Evolutionary conservation across 371 early-diverging fungal species (phyloP), one percentile per base, ranked within the genome.

Genomic region (Mortierella sp.): DNA sequence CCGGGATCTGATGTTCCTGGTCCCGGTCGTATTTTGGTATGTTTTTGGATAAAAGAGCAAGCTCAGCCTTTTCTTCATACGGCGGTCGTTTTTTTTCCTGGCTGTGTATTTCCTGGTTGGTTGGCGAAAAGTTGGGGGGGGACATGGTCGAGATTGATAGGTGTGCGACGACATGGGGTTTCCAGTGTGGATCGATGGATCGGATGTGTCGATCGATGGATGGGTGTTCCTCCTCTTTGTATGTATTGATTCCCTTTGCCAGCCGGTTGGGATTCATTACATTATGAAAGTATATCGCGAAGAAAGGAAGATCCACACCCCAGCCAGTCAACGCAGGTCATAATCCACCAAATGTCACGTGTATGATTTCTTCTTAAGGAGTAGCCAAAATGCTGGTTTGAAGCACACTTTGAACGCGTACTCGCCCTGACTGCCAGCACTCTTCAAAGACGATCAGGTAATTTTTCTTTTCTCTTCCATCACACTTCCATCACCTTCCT

Each of bases 221-320:
- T 70, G 50, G 64, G 50, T 39, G 69, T 53, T 22, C 53, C 37
- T 26, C n/a, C 24, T 48, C n/a, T 34, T 34, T 2, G 37, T 7
- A 19, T 29, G 19, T 8, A 58, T 34, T 34, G 31, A 55, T 26
- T 55, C 41, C 61, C 34, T n/a, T n/a, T n/a, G n/a, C 61, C 41
- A 34, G 48, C 13, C 53, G 50, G 31, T 19, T n/a, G 48, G 48
- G 48, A 43, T 66, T 76, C 37, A 72, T 72, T 72, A 77, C 73
- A 72, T 71, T 71, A 70, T 72, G 68, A 68, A 72, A 68, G 71
- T 71, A 77, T 76, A 68, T 72, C 77, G 72, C 72, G 73, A 78
- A 78, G 79, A 73, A 70, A 78, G 73, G 73, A 73, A 78, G 70
- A 69, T 77, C 40, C 47, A 66, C n/a, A 45, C 13, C 47, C 45